Conservation (phyloP, 2,329 filamentous ascomycete genomes). For the Paraphoma chrysanthemicola region DNA sequence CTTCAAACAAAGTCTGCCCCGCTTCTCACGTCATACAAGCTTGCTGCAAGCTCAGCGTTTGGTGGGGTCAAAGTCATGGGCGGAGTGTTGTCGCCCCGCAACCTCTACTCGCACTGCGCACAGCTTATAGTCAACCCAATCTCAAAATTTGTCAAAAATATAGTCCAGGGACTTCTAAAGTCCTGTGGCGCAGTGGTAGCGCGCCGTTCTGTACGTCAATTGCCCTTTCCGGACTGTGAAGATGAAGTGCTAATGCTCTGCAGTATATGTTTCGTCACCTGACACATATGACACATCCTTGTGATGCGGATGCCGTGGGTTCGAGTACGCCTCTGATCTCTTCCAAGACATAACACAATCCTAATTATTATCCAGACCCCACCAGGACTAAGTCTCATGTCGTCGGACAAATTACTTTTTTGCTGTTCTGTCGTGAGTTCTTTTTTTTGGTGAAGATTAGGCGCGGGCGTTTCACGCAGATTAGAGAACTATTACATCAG, state of each 20-base stretch:
- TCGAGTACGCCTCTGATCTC: constrained; percentile 43
- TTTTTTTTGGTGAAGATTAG: too few species aligned
- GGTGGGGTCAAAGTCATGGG: too few species aligned
- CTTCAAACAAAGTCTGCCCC: neutral
- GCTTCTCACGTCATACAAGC: neutral
- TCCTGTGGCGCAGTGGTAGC: constrained; percentile 58
- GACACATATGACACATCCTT: constrained; percentile 43
- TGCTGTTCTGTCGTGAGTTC: too few species aligned
- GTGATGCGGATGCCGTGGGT: constrained; percentile 56
- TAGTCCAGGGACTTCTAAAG: constrained; percentile 25
- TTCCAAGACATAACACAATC: neutral
- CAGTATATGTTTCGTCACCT: constrained; percentile 52
- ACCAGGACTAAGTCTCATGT: constrained; percentile 28
- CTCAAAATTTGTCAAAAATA: constrained; percentile 16
- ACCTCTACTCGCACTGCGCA: neutral
- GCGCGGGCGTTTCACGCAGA: too few species aligned
- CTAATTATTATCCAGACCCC: constrained; percentile 20
- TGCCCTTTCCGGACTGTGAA: too few species aligned
- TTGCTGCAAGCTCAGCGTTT: too few species aligned
- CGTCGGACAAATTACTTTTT: neutral
- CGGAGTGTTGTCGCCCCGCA: too few species aligned
- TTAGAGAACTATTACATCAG: too few species aligned
- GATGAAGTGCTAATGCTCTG: too few species aligned
- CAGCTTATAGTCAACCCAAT: constrained; percentile 2
- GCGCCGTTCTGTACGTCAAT: too few species aligned